Base-by-base conservation (phyloP, 768 basidiomycete species). In the Clitopilus hobsonii region DNA sequence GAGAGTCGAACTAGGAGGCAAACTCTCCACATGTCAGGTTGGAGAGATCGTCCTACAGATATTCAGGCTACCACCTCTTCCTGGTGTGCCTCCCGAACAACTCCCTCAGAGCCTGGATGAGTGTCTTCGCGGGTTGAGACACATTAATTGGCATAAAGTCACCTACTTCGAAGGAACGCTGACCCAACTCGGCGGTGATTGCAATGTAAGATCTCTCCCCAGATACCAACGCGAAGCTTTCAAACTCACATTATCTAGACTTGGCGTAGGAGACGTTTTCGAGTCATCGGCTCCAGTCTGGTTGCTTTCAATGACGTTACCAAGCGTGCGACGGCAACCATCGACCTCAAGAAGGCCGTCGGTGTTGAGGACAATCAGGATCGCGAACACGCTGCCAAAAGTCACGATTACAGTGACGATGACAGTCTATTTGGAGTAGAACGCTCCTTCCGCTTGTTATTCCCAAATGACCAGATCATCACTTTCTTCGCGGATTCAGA, bases 121-220 rank as follows among this genome's bases (percentile, higher is more conserved):
- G 64, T 95, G 92, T 62, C 80, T 88, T 61, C 83, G 91, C 13
- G 95, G 96, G 0, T 74, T 98, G 59, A 76, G 91, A 56, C 89
- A 95, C 63, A 86, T 93, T 54, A 87, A 88, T 30, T 97, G 94
- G 94, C 94, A 96, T 65, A 94, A 95, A 73, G 82, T 88, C 60
- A 91, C 93, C 20, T 95, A 96, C 70, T 92, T 91, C 70, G 90
- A 97, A 69, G 94, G 96, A 24, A 86, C 85, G 0, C 70, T 98
- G 60, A 98, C 96, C 13, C 96, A 98, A 74, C 83, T 79, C 58
- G 96, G 96, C 14, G 96, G 95, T 8, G 96, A 96, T 66, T 97
- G 94, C 67, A 78, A 74, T 58, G 95, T 97, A 70, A 66, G 91
- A 75, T 51, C 29, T 27, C n/a, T n/a, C n/a, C n/a, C n/a, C n/a